Conservation (phyloP, 257 asterid species). For the Solanum ahanhuiri region DNA sequence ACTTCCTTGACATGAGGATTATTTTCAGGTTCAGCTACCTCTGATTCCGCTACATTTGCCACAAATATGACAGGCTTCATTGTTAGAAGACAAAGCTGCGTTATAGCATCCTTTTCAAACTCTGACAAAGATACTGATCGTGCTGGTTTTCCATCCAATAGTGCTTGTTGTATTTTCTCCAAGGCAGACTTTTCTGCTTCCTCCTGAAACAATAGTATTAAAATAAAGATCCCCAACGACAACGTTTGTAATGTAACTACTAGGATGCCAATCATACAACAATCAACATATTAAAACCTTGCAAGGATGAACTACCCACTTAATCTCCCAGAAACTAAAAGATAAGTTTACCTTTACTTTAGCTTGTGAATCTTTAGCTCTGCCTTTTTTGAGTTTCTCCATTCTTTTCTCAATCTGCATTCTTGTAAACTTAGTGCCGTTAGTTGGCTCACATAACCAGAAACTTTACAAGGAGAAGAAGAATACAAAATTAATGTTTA, state of each 20-base stretch:
- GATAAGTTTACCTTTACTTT: slow-evolving; percentile 53
- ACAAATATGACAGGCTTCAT: slow-evolving; percentile 94
- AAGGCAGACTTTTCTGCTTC: slow-evolving; percentile 93
- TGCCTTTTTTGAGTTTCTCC: slow-evolving; percentile 88
- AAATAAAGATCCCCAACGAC: slow-evolving; percentile 5
- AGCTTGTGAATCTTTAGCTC: slow-evolving; percentile 69
- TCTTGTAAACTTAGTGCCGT: slow-evolving; percentile 44
- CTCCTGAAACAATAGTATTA: slow-evolving; percentile 40
- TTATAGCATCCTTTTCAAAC: slow-evolving; percentile 62
- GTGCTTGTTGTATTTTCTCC: slow-evolving; percentile 58
- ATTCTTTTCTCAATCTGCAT: slow-evolving; percentile 95
- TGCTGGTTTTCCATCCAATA: slow-evolving; percentile 95
- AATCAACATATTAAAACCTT: neutral
- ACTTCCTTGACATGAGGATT: slow-evolving; percentile 73
- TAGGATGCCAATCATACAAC: neutral
- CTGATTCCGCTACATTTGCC: slow-evolving; percentile 95
- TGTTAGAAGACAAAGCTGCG: slow-evolving; percentile 88
- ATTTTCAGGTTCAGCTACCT: slow-evolving; percentile 70
- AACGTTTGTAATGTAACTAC: neutral
- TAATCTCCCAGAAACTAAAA: neutral
- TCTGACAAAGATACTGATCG: slow-evolving; percentile 76
- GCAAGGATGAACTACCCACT: neutral
- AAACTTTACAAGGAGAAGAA: neutral
- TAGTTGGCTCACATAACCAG: slow-evolving; percentile 4
- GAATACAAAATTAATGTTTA: neutral